Base-by-base conservation (phyloP, 2,329 filamentous ascomycete genomes). In the Fusarium keratoplasticum region DNA sequence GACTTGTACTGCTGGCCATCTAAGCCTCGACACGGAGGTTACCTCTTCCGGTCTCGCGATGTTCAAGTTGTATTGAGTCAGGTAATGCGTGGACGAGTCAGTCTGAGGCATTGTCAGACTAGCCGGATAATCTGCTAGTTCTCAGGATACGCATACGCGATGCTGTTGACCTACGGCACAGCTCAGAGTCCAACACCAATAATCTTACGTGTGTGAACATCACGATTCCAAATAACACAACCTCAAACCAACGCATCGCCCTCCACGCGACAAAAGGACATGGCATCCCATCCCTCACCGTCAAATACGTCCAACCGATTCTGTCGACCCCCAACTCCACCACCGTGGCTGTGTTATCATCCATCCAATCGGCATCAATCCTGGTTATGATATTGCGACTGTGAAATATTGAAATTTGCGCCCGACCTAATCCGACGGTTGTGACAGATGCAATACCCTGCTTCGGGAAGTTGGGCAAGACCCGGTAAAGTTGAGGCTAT, bases 321-420 rank as follows among this genome's bases (percentile, higher is more conserved):
- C 42, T 44, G 6, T 52, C 27, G 10, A 33, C 27, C 27, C 27
- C 27, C 47, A 58, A 73, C 70, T 74, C 71, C 71, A 71, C 71
- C 8, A 65, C 31, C 18, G 67, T 69, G 71, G 71, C 71, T 73
- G 64, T 74, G 71, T 74, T 74, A 31, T 52, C 29, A 36, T n/a
- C n/a, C 35, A 29, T 38, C 71, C 57, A 73, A 69, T 62, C 38
- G 42, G 33, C 14, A 50, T 42, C 25, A 14, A n/a, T n/a, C 62
- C 36, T 54, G 14, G 14, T 18, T 10, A 40, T 25, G 38, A 58
- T 25, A 42, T 31, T 33, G 50, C 50, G n/a, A 54, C 50, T 20
- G 50, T 20, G 27, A 31, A 54, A 54, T 54, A 33, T 54, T 54
- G n/a, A 29, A 20, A 54, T 54, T 20, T 52, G 18, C 18, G 50